phyloP scores from a whole-genome alignment of 768 basidiomycete species.

The Calocybe gangraenosa region DNA sequence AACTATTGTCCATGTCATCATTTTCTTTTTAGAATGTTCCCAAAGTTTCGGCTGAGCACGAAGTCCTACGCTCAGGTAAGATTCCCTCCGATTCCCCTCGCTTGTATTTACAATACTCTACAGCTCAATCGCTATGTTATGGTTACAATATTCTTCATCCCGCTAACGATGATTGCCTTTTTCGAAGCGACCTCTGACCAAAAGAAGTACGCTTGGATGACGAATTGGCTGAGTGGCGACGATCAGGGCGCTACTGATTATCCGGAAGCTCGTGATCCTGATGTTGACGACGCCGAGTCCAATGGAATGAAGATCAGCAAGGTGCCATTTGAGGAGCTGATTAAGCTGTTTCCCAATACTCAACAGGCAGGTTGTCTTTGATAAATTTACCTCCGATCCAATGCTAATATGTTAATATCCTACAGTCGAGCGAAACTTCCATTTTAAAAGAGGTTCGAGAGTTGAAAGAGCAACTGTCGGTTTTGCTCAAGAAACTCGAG shows the following conservation, averaged over 20 bases:
- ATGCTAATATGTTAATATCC: background rate
- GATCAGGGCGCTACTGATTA: conserved; percentile 58
- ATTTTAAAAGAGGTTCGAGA: conserved; percentile 61
- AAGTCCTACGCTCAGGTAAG: conserved; percentile 57
- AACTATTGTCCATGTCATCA: conserved; percentile 3
- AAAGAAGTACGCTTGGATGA: conserved; percentile 56
- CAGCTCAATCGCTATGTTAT: conserved; percentile 79
- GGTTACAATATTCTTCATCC: conserved; percentile 77
- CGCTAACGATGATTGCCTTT: conserved; percentile 68
- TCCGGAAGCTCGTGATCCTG: conserved; percentile 54
- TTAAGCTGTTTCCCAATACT: conserved; percentile 72
- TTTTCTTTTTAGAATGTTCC: conserved; percentile 31
- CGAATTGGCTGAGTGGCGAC: conserved; percentile 57
- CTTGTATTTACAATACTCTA: background rate
- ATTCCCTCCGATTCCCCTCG: background rate
- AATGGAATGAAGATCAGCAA: conserved; percentile 63
- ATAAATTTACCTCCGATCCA: background rate
- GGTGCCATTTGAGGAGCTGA: conserved; percentile 64
- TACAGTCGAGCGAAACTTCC: conserved; percentile 65
- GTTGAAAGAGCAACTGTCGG: conserved; percentile 44
- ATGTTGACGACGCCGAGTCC: conserved; percentile 50
- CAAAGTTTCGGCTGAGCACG: conserved; percentile 38
- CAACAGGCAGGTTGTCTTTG: conserved; percentile 45
- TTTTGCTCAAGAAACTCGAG: conserved; percentile 34
- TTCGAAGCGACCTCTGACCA: conserved; percentile 60